Evolutionary conservation across 352 stramenopile species (phyloP), one percentile per base, ranked within the genome.

Genomic region (Pythium dissimile): DNA sequence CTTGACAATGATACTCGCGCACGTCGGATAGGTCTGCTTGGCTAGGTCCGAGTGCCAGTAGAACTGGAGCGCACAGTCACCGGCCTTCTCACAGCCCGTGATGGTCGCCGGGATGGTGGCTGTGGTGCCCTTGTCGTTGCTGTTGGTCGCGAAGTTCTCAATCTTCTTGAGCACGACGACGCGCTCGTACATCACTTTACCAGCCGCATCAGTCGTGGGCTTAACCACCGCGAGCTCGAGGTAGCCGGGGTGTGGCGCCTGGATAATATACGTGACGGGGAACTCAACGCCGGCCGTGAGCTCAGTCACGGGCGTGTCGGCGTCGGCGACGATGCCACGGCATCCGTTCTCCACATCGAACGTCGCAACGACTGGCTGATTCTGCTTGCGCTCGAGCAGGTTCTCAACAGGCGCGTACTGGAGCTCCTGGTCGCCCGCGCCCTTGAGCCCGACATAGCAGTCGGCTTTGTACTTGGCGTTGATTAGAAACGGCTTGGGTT

Each of bases 321-420:
- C 54, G 46, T 86, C 76, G 64, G 81, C 83, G 30, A 84, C 70
- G 38, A 79, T 73, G 27, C 73, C 76, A 21, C 76, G 73, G 48
- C 73, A 86, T 2, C 76, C 76, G 61, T 86, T 86, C 66, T 72
- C 74, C 26, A 86, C 72, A 49, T 80, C 71, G 55, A 84, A 86
- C 31, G 69, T 80, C 24, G 62, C 52, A 15, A 66, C 69, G 1
- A 57, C 69, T 0, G 76, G 76, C 21, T 75, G 62, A 37, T 75
- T 73, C 35, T 86, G 76, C 44, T 69, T 76, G 34, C 76, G 73
- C 37, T 82, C 54, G 53, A 66, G 69, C 49, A 86, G 55, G 55
- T 77, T 76, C 55, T 86, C 69, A n/a, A 86, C 69, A 3, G 76
- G 73, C 2, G 76, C 69, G 60, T 63, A 84, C 26, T 73, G 43